Evolutionary conservation across 495 filamentous ascomycete genomes (phyloP).

Genomic region (Talaromyces wortmannii): DNA sequence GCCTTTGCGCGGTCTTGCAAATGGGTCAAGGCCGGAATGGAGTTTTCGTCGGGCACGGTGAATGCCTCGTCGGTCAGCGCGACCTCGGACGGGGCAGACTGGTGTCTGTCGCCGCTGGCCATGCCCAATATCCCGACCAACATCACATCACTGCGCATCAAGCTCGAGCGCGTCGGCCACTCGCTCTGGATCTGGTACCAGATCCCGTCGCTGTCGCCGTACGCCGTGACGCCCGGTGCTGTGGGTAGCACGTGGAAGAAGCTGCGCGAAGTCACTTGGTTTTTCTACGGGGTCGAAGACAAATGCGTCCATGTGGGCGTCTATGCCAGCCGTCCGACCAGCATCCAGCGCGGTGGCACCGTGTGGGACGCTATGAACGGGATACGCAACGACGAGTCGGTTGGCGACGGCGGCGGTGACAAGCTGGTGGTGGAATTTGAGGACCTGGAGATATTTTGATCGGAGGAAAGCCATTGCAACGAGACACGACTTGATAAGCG

Average conservation of each 20-base stretch:
- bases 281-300: conserved; percentile 54
- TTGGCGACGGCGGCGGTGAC: conserved; percentile 20
- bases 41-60: conserved; percentile 44
- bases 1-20: conserved; percentile 27
- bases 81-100: conserved; percentile 50
- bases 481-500: conserved; percentile 3
- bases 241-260: conserved; percentile 48
- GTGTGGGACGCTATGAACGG: conserved; percentile 43
- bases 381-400: conserved; percentile 15
- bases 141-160: conserved; percentile 43
- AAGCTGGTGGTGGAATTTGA: conserved; percentile 51
- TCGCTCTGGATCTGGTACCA: conserved; percentile 55
- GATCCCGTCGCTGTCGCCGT: conserved; percentile 28
- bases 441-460: conserved; percentile 48
- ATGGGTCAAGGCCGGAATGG: conserved; percentile 56
- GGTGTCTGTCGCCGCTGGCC: conserved; percentile 43
- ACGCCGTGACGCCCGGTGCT: conserved; percentile 26
- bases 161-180: conserved; percentile 51
- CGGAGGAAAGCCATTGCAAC: neutral
- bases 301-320: conserved; percentile 51
- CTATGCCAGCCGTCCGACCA: conserved; percentile 48
- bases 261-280: conserved; percentile 52
- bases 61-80: conserved; percentile 50
- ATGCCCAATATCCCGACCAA: conserved; percentile 11
- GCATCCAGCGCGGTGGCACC: conserved; percentile 20